These are phyloP conservation scores for Boletus coccyginus DNA, from an alignment of 768 basidiomycete genomes.

Conservation along the genomic window DNA sequence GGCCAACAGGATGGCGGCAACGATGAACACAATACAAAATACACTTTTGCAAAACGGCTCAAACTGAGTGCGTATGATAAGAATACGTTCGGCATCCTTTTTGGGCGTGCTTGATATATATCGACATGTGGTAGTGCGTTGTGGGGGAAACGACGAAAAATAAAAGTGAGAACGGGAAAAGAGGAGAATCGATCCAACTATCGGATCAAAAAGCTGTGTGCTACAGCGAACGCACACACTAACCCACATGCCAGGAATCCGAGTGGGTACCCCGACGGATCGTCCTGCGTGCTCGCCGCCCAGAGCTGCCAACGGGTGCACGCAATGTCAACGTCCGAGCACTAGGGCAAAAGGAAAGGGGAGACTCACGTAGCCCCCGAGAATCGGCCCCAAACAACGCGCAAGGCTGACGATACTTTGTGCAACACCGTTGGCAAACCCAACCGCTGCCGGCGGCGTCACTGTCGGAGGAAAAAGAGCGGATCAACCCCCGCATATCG, in stretches of 20 bases:
- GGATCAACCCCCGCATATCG: not conserved
- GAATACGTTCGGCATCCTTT: not conserved
- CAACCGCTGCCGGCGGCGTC: constrained; percentile 87
- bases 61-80: not conserved
- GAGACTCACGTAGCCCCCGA: constrained; percentile 69
- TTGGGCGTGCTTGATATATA: not conserved
- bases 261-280: constrained; percentile 69
- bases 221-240: constrained; percentile 58
- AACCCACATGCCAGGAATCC: constrained; percentile 69
- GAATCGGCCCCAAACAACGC: constrained; percentile 83
- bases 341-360: not conserved
- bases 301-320: constrained; percentile 50
- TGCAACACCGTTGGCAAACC: constrained; percentile 92
- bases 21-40: not conserved
- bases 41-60: not conserved
- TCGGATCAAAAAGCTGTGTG: constrained; percentile 74
- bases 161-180: not conserved
- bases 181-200: constrained; percentile 46
- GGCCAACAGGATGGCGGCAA: not conserved
- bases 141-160: not conserved
- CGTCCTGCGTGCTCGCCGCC: constrained; percentile 65
- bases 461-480: constrained; percentile 42
- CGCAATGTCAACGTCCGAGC: not conserved
- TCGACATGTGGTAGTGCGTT: not conserved
- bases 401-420: constrained; percentile 95